Percentiles rank a stretch among this genome's conserved stretches.
Conservation (phyloP, 768 basidiomycete species). For the Tylopilus vinaceipallidus region DNA sequence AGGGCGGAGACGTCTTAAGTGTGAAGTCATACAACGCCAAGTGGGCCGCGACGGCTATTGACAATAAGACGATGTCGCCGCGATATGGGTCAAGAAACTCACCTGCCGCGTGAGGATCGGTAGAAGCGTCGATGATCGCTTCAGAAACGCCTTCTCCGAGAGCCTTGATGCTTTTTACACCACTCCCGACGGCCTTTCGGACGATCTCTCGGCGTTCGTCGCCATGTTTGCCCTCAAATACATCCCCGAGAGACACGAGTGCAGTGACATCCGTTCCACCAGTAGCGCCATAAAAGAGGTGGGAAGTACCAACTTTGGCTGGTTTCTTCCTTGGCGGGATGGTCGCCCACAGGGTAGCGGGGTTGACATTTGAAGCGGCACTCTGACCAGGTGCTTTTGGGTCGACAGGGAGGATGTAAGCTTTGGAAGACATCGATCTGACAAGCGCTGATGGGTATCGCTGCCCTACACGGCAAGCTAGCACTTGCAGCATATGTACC, state of each 20-base stretch:
- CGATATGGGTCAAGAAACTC: neutral
- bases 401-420: constrained; percentile 59
- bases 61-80: neutral
- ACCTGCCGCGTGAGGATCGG: constrained; percentile 80
- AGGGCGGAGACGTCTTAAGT: constrained; percentile 71
- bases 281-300: constrained; percentile 56
- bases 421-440: constrained; percentile 50
- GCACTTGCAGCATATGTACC: constrained; percentile 20
- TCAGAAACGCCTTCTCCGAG: constrained; percentile 60
- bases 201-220: constrained; percentile 60
- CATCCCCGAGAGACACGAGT: constrained; percentile 58
- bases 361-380: constrained; percentile 38
- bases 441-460: constrained; percentile 22
- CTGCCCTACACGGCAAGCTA: constrained; percentile 13
- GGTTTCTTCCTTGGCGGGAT: constrained; percentile 48
- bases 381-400: constrained; percentile 36
- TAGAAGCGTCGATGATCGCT: constrained; percentile 59
- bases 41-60: constrained; percentile 71
- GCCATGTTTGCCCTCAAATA: constrained; percentile 44
- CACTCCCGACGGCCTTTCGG: constrained; percentile 68
- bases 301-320: constrained; percentile 60
- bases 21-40: constrained; percentile 75
- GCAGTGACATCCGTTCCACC: constrained; percentile 46
- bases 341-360: constrained; percentile 52
- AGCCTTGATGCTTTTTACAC: constrained; percentile 64